A percentile compares a stretch with the other conserved stretches of the same genome.
These are phyloP conservation scores for Akanthomyces lecanii DNA, from an alignment of 2,329 filamentous ascomycete species.

Conservation along the genomic window DNA sequence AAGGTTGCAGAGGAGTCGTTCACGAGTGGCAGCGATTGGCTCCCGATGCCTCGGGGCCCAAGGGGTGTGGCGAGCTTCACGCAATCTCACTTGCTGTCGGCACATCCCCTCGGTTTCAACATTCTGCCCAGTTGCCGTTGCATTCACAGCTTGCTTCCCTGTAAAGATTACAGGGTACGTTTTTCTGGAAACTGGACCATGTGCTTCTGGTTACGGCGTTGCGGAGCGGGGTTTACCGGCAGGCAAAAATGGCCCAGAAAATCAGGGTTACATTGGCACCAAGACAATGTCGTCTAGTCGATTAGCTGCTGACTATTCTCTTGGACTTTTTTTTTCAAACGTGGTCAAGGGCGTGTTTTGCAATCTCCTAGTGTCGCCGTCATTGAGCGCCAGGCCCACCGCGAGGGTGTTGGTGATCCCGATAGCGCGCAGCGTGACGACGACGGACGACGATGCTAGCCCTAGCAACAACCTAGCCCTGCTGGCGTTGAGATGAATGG, in stretches of 20 bases:
- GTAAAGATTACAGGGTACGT: too few relatives aligned
- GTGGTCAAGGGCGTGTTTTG: not conserved
- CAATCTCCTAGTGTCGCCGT: not conserved
- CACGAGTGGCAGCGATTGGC: not conserved
- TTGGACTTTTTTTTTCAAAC: not conserved
- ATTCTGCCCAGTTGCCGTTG: not conserved
- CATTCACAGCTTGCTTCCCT: not conserved
- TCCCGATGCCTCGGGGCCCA: not conserved
- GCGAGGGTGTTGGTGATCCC: not conserved
- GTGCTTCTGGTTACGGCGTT: not conserved
- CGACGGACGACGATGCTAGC: conserved; percentile 1
- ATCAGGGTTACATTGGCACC: not conserved
- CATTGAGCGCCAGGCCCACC: conserved; percentile 1
- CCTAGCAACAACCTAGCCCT: not conserved
- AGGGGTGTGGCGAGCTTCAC: not conserved
- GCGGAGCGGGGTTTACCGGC: not conserved
- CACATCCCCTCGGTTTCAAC: not conserved
- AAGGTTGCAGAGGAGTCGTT: not conserved
- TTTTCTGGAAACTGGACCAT: not conserved
- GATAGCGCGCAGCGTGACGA: not conserved
- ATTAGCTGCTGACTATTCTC: not conserved
- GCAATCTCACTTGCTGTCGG: not conserved
- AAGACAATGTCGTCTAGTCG: not conserved
- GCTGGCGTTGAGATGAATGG: not conserved
- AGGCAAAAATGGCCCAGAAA: not conserved